A percentile compares a stretch with the other conserved stretches of the same genome.
Conservation (phyloP, 768 basidiomycete species). For the Tylopilus cervinicoccineus region DNA sequence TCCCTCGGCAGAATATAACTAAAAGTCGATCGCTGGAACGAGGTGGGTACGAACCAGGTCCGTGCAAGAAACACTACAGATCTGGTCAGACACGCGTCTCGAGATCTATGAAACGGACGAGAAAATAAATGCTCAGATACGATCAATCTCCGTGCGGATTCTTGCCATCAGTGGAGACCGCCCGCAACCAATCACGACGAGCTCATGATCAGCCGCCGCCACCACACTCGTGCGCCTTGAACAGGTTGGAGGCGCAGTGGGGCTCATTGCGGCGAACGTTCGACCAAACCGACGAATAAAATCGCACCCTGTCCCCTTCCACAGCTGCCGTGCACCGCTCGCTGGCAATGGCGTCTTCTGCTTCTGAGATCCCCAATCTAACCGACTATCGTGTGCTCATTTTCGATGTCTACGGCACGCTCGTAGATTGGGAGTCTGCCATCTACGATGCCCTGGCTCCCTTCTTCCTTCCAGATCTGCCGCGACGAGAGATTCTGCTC, state of each 20-base stretch:
- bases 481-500: slow-evolving; percentile 40
- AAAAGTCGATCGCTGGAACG: not conserved
- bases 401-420: slow-evolving; percentile 77
- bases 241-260: too few species aligned
- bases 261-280: too few species aligned
- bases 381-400: slow-evolving; percentile 41
- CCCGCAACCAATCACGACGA: not conserved
- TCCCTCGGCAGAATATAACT: slow-evolving; percentile 3
- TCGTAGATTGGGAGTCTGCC: slow-evolving; percentile 74
- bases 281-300: slow-evolving; percentile 1
- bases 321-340: not conserved
- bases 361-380: slow-evolving; percentile 9
- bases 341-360: slow-evolving; percentile 17
- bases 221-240: too few species aligned
- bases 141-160: not conserved
- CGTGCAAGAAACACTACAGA: not conserved
- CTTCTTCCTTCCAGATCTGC: slow-evolving; percentile 17
- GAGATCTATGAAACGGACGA: not conserved
- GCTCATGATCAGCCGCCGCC: not conserved
- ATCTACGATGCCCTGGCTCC: slow-evolving; percentile 48
- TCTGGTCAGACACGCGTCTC: too few species aligned
- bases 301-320: not conserved
- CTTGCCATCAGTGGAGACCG: too few species aligned
- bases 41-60: not conserved
- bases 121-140: not conserved